phyloP scores from a whole-genome alignment of 2,329 filamentous ascomycete species.

The Pseudogymnoascus sp. region DNA sequence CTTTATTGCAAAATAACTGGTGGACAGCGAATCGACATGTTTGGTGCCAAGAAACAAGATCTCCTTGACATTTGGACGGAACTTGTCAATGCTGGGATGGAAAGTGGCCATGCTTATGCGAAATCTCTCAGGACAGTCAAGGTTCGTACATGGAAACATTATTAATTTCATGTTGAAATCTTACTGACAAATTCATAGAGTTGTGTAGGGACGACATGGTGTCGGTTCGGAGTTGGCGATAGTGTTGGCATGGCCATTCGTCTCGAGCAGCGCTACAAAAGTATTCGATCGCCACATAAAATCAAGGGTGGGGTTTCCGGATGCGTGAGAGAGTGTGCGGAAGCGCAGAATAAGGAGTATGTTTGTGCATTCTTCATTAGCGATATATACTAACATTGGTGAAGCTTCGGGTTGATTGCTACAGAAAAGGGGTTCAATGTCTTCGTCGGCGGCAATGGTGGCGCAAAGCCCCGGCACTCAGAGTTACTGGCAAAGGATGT shows the following conservation, averaged over 20 bases:
- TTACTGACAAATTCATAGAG: conserved; percentile 35
- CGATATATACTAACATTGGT: conserved; percentile 11
- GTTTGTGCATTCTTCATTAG: conserved; percentile 24
- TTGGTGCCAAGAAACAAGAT: conserved; percentile 83
- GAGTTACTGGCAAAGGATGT: conserved; percentile 84
- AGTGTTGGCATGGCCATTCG: conserved; percentile 86
- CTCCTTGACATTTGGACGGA: conserved; percentile 74
- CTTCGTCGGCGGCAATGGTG: conserved; percentile 83
- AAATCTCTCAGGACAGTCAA: conserved; percentile 86
- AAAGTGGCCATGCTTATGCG: conserved; percentile 84
- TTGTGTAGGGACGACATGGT: conserved; percentile 89
- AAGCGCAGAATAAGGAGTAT: conserved; percentile 86
- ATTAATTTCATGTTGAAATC: not conserved
- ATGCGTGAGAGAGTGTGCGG: conserved; percentile 87
- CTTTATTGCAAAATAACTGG: conserved; percentile 91
- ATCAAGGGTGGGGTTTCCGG: conserved; percentile 85
- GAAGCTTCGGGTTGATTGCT: conserved; percentile 78
- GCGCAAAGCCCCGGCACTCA: conserved; percentile 73
- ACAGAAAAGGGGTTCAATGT: conserved; percentile 93
- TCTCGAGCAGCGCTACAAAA: conserved; percentile 86
- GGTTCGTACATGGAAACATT: not conserved
- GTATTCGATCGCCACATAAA: conserved; percentile 82
- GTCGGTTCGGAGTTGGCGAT: conserved; percentile 79
- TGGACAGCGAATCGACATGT: conserved; percentile 87
- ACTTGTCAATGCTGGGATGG: conserved; percentile 77